A percentile compares a stretch with the other conserved stretches of the same genome.
Evolutionary conservation across 176 grass and related monocot species (phyloP).

Genomic region (Eleusine coracana): DNA sequence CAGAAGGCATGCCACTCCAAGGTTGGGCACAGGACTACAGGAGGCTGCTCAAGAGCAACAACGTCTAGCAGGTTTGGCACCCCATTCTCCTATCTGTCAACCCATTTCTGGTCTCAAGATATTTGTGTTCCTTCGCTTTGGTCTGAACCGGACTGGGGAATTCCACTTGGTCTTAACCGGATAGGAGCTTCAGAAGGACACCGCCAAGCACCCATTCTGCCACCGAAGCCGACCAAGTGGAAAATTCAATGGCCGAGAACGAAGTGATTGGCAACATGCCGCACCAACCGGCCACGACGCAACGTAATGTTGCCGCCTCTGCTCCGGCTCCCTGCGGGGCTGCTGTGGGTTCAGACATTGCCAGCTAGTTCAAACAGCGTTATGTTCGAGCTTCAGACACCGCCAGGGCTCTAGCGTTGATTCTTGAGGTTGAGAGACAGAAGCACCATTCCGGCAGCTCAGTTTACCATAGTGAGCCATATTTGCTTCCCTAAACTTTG

Average conservation of each 20-base stretch:
- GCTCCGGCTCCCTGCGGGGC: conserved; percentile 22
- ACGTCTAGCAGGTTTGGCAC: too few species aligned
- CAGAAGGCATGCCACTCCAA: too few species aligned
- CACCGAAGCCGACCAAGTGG: background rate
- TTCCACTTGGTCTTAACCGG: too few species aligned
- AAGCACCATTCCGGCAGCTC: conserved; percentile 67
- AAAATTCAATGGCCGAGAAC: conserved; percentile 51
- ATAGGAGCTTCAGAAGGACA: too few species aligned
- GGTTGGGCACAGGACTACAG: too few species aligned
- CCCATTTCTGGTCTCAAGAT: too few species aligned
- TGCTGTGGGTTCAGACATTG: conserved; percentile 32
- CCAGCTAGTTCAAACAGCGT: conserved; percentile 60
- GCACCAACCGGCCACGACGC: conserved; percentile 25
- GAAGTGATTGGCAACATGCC: conserved; percentile 34
- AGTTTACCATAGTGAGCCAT: conserved; percentile 67
- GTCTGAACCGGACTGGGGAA: too few species aligned
- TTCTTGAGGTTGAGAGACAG: conserved; percentile 74
- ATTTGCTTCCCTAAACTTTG: background rate
- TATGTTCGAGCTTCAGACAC: conserved; percentile 56
- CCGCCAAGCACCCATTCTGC: too few species aligned
- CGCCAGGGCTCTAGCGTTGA: conserved; percentile 31
- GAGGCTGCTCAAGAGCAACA: too few species aligned
- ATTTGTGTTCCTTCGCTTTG: too few species aligned
- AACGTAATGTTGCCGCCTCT: background rate
- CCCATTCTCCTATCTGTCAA: too few species aligned